Evolutionary conservation across 163 green algal genomes (phyloP).

Genomic region (Scenedesmus sp.): DNA sequence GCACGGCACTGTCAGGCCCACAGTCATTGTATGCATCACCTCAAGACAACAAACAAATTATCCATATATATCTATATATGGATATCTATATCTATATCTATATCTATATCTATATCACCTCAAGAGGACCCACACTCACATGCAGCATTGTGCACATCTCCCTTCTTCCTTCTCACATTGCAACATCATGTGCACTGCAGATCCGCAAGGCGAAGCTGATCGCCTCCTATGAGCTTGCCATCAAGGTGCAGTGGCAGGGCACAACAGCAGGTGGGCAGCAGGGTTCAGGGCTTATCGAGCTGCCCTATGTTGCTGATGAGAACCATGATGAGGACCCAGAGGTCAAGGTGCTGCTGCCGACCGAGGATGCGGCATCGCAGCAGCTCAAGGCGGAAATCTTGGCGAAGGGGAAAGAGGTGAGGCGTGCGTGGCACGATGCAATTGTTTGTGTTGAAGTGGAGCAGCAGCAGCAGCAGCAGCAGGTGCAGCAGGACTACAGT

Average conservation of each 20-base stretch:
- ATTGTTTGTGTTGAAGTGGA: too few species aligned
- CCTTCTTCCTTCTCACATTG: not conserved
- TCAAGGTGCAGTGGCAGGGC: constrained; percentile 82
- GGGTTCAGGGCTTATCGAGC: constrained; percentile 60
- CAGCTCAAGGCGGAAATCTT: constrained; percentile 70
- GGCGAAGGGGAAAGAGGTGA: constrained; percentile 63
- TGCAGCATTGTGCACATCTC: not conserved
- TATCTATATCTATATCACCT: too few species aligned
- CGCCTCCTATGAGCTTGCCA: constrained; percentile 89
- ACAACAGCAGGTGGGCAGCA: constrained; percentile 58
- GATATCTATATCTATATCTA: too few species aligned
- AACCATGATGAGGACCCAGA: constrained; percentile 96
- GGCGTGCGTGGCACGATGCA: not conserved
- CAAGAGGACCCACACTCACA: too few species aligned
- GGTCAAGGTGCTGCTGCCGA: constrained; percentile 65
- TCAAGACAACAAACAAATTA: too few species aligned
- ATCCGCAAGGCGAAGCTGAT: constrained; percentile 97
- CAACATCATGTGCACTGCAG: constrained; percentile 75
- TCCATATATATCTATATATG: too few species aligned
- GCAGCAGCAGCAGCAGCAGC: constrained; percentile 16
- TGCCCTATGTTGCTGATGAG: constrained; percentile 96
- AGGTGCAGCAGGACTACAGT: not conserved
- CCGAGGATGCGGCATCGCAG: constrained; percentile 46
- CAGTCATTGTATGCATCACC: too few species aligned
- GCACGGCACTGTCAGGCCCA: too few species aligned